Base-by-base conservation (phyloP, 1,139 yeast species). In the Geotrichum restrictum region DNA sequence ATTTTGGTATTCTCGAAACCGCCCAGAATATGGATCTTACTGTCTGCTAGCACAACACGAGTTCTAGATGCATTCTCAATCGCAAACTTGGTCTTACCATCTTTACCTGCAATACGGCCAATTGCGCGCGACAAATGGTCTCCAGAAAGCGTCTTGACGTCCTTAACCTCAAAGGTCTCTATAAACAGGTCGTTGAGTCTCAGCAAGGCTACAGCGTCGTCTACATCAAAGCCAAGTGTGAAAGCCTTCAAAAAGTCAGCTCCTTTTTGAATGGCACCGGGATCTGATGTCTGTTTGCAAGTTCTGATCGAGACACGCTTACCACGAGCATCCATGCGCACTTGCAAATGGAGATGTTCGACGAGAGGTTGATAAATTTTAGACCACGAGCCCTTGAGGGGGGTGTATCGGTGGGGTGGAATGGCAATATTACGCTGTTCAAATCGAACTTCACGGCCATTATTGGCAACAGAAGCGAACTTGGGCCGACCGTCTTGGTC, bases 91-190 rank as follows among this genome's bases (percentile, higher is more conserved):
- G 98, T 93, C 73, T 91, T 91, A 66, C 99, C 99, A 68, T 93
- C 99, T 68, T 93, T 94, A 70, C 99, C 99, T 22, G 98, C 98
- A 70, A 93, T 93, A 78, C 99, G 89, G 64, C 98, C 99, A 68
- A 93, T 93, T 18, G 99, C 98, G 77, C 99, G 84, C 46, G 96
- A 85, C 69, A 93, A 78, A 79, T 93, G 98, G 71, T 93, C 98
- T 21, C 98, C 98, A 34, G 83, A 83, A 61, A 93, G 76, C 2
- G 97, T 91, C 73, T 93, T 94, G 56, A 93, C 98, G 71, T 93
- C 99, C 71, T 94, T 93, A 63, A 93, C 79, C 68, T 93, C 99
- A 68, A 93, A 93, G 1, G 98, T 89, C 71, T 93, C 98, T 60
- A 94, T 89, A 74, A 91, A 93, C 61, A 93, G 79, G 69, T 93